Evolutionary conservation across 139 green algal genomes (phyloP).

Genomic region (Penium margaritaceum): DNA sequence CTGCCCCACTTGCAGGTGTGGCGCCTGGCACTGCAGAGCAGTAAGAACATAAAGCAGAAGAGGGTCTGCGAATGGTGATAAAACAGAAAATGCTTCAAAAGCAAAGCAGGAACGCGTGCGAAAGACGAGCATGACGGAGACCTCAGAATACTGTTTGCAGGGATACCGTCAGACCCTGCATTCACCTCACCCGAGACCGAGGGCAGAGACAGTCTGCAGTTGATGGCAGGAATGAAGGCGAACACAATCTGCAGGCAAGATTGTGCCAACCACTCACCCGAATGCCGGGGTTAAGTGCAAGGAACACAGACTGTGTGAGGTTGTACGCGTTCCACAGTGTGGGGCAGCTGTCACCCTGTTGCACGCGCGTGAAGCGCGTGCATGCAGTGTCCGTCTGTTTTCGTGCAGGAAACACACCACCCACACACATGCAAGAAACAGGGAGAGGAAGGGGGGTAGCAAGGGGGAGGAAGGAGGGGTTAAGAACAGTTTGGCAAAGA

Average conservation of each 20-base stretch:
- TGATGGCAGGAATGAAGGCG: not conserved
- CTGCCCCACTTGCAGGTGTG: not conserved
- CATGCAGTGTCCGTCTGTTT: not conserved
- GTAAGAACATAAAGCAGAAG: not conserved
- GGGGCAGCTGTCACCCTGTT: constrained; percentile 3
- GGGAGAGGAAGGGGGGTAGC: too few relatives aligned
- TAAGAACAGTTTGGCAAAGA: too few relatives aligned
- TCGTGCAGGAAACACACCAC: too few relatives aligned
- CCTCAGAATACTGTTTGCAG: too few relatives aligned
- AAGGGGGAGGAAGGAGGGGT: too few relatives aligned
- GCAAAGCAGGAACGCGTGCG: not conserved
- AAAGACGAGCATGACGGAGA: not conserved
- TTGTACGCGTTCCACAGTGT: not conserved
- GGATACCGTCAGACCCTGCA: not conserved
- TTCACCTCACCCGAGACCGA: not conserved
- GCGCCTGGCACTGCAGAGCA: constrained; percentile 1
- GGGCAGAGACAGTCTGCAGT: not conserved
- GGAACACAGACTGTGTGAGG: constrained; percentile 7
- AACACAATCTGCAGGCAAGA: not conserved
- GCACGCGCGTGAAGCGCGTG: not conserved
- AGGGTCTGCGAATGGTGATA: not conserved
- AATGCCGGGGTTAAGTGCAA: not conserved
- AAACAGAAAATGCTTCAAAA: too few relatives aligned
- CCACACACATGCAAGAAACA: too few relatives aligned
- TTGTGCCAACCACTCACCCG: not conserved